These are phyloP conservation scores for Tulasnella sp. DNA, from an alignment of 768 basidiomycete genomes.

Conservation along the genomic window DNA sequence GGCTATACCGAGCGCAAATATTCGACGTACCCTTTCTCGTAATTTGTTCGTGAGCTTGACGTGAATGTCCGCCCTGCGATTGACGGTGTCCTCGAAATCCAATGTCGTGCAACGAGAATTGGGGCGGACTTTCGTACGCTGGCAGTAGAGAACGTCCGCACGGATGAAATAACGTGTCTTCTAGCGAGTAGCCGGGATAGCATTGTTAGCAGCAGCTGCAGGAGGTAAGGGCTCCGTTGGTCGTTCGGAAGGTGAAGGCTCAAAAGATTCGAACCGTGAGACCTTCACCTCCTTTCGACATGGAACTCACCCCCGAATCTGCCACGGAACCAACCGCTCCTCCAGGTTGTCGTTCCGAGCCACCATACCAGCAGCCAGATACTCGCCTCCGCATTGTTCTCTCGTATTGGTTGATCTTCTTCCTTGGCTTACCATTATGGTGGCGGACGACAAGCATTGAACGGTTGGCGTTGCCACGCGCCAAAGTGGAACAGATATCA, in stretches of 20 bases:
- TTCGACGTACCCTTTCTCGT: background rate
- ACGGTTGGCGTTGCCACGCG: slow-evolving; percentile 61
- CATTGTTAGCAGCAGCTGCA: background rate
- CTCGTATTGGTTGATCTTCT: slow-evolving; percentile 70
- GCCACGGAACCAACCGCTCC: background rate
- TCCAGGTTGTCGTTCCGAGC: background rate
- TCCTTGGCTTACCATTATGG: slow-evolving; percentile 83
- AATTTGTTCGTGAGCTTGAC: background rate
- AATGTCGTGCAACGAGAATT: background rate
- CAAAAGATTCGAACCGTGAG: slow-evolving; percentile 4
- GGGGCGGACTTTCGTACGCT: background rate
- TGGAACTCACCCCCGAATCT: background rate
- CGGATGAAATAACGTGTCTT: background rate
- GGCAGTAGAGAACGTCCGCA: background rate
- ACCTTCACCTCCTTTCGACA: background rate
- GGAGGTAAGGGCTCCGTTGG: background rate
- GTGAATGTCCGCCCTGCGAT: background rate
- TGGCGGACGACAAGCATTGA: slow-evolving; percentile 89
- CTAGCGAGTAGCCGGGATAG: background rate
- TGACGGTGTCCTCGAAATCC: background rate
- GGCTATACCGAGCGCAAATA: background rate
- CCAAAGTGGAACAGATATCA: slow-evolving; percentile 48
- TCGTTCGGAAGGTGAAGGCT: background rate
- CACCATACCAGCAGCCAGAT: slow-evolving; percentile 14
- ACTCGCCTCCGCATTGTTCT: slow-evolving; percentile 54